phyloP scores from a whole-genome alignment of 2,329 filamentous ascomycete genomes.

The Chaetomium sp. region DNA sequence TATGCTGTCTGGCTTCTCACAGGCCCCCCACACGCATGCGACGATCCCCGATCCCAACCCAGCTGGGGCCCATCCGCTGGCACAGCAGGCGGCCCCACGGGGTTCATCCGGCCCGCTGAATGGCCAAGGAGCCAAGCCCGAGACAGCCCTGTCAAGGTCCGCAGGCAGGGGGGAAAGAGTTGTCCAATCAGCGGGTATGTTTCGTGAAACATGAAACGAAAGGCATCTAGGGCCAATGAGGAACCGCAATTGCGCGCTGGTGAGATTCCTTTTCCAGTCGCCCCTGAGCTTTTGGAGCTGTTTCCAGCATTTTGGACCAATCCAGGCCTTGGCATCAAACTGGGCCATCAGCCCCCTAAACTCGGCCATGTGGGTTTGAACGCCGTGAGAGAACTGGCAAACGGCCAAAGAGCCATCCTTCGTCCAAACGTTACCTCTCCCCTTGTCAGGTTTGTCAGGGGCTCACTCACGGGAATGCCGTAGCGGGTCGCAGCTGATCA shows the following conservation, averaged over 20 bases:
- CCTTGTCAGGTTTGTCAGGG: neutral
- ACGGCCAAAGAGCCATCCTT: neutral
- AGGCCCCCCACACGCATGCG: neutral
- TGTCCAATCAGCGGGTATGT: neutral
- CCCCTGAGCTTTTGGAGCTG: neutral
- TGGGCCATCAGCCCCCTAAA: neutral
- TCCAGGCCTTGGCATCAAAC: neutral
- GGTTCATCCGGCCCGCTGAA: neutral
- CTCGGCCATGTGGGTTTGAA: constrained; percentile 4
- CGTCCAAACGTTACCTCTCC: neutral
- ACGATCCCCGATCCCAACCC: neutral
- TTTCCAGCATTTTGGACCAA: neutral
- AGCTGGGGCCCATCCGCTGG: neutral
- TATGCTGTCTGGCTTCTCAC: neutral
- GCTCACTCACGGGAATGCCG: neutral
- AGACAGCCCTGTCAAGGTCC: neutral
- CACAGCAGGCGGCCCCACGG: neutral
- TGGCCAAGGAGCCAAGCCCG: neutral
- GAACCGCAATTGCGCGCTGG: too few relatives aligned
- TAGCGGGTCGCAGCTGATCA: too few relatives aligned
- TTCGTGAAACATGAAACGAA: neutral
- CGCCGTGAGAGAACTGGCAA: neutral
- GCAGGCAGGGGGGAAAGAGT: neutral
- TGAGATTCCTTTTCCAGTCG: too few relatives aligned
- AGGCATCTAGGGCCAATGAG: too few relatives aligned